A percentile compares a stretch with the other conserved stretches of the same genome.
These are phyloP conservation scores for Colletotrichum orchidophilum DNA, from an alignment of 2,329 filamentous ascomycete genomes.

Conservation along the genomic window DNA sequence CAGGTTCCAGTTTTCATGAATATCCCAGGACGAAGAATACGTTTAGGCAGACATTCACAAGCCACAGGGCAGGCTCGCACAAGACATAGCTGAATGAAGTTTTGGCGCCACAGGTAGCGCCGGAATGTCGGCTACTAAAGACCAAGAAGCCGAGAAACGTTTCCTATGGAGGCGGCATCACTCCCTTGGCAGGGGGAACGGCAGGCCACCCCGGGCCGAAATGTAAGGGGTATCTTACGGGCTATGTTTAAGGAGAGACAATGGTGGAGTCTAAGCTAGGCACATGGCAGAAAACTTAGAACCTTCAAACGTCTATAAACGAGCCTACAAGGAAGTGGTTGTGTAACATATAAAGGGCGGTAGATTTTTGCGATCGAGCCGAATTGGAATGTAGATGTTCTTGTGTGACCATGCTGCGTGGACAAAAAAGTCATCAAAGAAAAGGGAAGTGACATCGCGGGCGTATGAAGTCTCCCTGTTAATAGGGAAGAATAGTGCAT, in stretches of 20 bases:
- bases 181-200: not conserved
- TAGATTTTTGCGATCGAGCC: not conserved
- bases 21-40: not conserved
- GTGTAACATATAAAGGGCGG: not conserved
- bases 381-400: not conserved
- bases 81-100: not conserved
- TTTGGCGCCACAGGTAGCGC: not conserved
- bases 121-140: not conserved
- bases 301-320: not conserved
- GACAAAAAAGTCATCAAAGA: not conserved
- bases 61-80: not conserved
- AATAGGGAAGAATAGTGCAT: not conserved
- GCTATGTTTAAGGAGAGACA: not conserved
- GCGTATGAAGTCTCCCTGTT: not conserved
- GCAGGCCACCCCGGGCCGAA: not conserved
- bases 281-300: not conserved
- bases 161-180: not conserved
- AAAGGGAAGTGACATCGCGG: not conserved
- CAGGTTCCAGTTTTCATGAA: not conserved
- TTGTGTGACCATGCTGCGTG: not conserved
- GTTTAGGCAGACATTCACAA: not conserved
- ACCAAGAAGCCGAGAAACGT: not conserved
- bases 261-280: too few relatives aligned
- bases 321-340: too few relatives aligned
- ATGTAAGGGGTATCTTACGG: not conserved